These are phyloP conservation scores for Cicer yamashitae DNA, from an alignment of 306 rosid genomes.

Conservation along the genomic window DNA sequence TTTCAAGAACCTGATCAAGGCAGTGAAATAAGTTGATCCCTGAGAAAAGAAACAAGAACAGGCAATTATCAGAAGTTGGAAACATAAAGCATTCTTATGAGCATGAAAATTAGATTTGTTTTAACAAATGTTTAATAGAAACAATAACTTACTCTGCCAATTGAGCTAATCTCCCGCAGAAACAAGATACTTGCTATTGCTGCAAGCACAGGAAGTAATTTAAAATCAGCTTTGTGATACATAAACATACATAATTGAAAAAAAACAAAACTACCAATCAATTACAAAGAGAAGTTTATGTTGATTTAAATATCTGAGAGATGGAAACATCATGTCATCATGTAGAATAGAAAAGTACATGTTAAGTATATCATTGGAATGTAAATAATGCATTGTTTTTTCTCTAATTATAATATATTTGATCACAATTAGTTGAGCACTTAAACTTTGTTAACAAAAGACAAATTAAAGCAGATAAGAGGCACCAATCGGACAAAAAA, in stretches of 20 bases:
- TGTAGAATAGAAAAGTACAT: not conserved
- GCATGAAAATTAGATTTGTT: not conserved
- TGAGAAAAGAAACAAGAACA: conserved; percentile 52
- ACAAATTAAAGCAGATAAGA: not conserved
- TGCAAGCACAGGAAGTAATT: conserved; percentile 56
- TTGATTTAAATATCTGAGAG: conserved; percentile 20
- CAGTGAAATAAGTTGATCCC: conserved; percentile 65
- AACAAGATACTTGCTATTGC: conserved; percentile 73
- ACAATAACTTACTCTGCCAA: conserved; percentile 64
- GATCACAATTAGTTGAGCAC: conserved; percentile 9
- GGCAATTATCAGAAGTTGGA: conserved; percentile 41
- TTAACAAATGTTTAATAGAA: conserved; percentile 27
- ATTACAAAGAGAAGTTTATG: not conserved
- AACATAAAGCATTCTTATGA: conserved; percentile 27
- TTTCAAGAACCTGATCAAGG: conserved; percentile 77
- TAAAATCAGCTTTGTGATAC: conserved; percentile 26
- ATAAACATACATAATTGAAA: conserved; percentile 19
- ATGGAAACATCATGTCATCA: conserved; percentile 27
- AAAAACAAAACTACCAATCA: conserved; percentile 13
- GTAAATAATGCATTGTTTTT: conserved; percentile 3
- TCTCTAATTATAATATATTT: not conserved
- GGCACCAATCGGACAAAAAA: conserved; percentile 25
- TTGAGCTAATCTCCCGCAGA: conserved; percentile 58
- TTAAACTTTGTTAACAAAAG: conserved; percentile 11
- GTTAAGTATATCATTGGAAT: conserved; percentile 2